Percentiles rank a stretch among this genome's conserved stretches.
Evolutionary conservation across 805 yeast species (phyloP).

Genomic region (Deakozyma indianensis): DNA sequence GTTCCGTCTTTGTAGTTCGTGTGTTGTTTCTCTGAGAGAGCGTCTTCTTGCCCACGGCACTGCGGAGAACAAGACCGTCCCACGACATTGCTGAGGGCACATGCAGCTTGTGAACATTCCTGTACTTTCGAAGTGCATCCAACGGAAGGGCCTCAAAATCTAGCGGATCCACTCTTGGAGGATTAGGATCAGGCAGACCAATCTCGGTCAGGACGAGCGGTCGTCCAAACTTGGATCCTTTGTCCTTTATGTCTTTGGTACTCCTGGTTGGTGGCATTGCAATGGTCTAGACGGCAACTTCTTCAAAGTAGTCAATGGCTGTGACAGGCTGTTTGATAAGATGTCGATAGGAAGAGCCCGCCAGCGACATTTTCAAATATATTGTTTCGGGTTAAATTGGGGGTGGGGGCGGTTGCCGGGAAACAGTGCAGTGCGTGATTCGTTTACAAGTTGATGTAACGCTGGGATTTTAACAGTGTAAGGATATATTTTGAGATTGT

Average conservation of each 20-base stretch:
- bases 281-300: too few relatives aligned
- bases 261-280: background rate
- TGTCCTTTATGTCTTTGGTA: background rate
- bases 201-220: background rate
- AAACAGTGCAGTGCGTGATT: too few relatives aligned
- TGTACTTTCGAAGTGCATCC: conserved; percentile 54
- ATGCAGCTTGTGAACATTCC: conserved; percentile 40
- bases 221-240: background rate
- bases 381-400: too few relatives aligned
- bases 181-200: conserved; percentile 1
- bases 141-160: conserved; percentile 57
- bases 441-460: too few relatives aligned
- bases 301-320: too few relatives aligned
- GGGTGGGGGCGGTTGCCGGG: too few relatives aligned
- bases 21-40: conserved; percentile 24
- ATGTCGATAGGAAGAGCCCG: too few relatives aligned
- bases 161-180: conserved; percentile 15
- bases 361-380: too few relatives aligned
- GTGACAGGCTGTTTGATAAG: too few relatives aligned
- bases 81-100: conserved; percentile 48
- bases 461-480: too few relatives aligned
- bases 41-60: conserved; percentile 63
- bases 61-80: conserved; percentile 55
- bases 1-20: conserved; percentile 42
- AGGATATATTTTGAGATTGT: too few relatives aligned